These are phyloP conservation scores for Phytophthora fragariae DNA, from an alignment of 352 stramenopile species.

Conservation along the genomic window DNA sequence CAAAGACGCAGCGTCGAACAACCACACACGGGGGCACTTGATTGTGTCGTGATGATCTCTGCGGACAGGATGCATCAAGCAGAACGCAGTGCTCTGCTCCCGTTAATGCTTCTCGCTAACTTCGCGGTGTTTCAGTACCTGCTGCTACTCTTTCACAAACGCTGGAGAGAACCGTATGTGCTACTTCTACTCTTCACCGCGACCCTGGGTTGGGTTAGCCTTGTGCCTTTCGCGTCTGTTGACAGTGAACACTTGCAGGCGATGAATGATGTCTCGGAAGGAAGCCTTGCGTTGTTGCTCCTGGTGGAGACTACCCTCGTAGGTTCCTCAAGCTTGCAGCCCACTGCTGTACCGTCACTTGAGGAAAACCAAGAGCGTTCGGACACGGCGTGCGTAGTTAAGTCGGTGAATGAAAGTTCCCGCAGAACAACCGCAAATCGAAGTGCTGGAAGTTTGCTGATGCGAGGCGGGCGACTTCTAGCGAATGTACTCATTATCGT, in stretches of 20 bases:
- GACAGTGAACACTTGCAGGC: slow-evolving; percentile 1
- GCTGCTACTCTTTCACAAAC: slow-evolving; percentile 38
- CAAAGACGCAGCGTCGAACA: not conserved
- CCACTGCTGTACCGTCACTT: not conserved
- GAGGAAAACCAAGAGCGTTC: not conserved
- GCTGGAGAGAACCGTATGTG: slow-evolving; percentile 32
- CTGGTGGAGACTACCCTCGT: slow-evolving; percentile 34
- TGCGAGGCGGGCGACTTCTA: not conserved
- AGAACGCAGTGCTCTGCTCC: slow-evolving; percentile 25
- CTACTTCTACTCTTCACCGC: slow-evolving; percentile 25
- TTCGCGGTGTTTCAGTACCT: slow-evolving; percentile 48
- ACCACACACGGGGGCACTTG: not conserved
- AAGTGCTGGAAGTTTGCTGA: not conserved
- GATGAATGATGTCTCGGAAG: slow-evolving; percentile 48
- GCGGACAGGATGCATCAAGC: slow-evolving; percentile 9
- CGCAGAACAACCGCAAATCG: not conserved
- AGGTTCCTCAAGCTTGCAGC: slow-evolving; percentile 2
- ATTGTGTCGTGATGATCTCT: slow-evolving; percentile 1
- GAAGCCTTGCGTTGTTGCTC: slow-evolving; percentile 39
- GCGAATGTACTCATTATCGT: slow-evolving; percentile 42
- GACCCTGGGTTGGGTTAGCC: slow-evolving; percentile 8
- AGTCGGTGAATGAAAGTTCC: not conserved
- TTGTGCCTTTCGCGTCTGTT: slow-evolving; percentile 33
- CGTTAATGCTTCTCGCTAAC: slow-evolving; percentile 39
- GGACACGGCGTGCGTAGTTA: not conserved